Evolutionary conservation across 192 early-diverging fungal genomes (phyloP).

Genomic region (Coemansia sp.): DNA sequence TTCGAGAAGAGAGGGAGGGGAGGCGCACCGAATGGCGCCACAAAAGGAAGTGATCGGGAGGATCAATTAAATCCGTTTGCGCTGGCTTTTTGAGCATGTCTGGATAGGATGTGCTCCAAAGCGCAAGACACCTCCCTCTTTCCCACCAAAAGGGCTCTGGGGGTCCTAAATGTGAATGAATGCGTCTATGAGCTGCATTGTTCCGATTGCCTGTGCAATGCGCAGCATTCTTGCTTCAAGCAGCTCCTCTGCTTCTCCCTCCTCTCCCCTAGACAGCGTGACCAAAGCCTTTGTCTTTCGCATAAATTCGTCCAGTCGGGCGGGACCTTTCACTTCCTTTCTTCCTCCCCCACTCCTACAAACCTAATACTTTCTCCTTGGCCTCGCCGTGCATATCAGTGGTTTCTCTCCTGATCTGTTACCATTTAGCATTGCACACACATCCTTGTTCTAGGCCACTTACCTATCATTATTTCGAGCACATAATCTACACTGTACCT

Average conservation of each 20-base stretch:
- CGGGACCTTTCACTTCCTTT: slow-evolving; percentile 12
- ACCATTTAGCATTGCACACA: background rate
- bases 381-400: slow-evolving; percentile 1
- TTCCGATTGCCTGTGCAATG: no score
- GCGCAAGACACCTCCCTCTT: slow-evolving; percentile 3
- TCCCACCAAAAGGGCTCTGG: background rate
- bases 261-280: slow-evolving; percentile 6
- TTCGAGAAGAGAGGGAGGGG: background rate
- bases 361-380: slow-evolving; percentile 13
- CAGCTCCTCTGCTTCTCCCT: no score
- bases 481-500: no score
- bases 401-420: slow-evolving; percentile 6
- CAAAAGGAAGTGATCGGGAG: slow-evolving; percentile 17
- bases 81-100: slow-evolving; percentile 3
- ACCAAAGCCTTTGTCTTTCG: slow-evolving; percentile 7
- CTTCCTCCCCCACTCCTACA: slow-evolving; percentile 5
- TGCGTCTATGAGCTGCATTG: no score
- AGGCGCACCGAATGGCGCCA: slow-evolving; percentile 2
- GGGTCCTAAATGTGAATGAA: no score
- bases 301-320: slow-evolving; percentile 10
- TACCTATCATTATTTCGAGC: no score
- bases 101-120: slow-evolving; percentile 8
- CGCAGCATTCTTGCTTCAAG: no score
- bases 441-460: background rate
- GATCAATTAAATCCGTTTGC: slow-evolving; percentile 8